Percentiles rank a stretch among this genome's conserved stretches.
phyloP scores from a whole-genome alignment of 2,329 filamentous ascomycete genomes.

The Penicillium oxalicum region DNA sequence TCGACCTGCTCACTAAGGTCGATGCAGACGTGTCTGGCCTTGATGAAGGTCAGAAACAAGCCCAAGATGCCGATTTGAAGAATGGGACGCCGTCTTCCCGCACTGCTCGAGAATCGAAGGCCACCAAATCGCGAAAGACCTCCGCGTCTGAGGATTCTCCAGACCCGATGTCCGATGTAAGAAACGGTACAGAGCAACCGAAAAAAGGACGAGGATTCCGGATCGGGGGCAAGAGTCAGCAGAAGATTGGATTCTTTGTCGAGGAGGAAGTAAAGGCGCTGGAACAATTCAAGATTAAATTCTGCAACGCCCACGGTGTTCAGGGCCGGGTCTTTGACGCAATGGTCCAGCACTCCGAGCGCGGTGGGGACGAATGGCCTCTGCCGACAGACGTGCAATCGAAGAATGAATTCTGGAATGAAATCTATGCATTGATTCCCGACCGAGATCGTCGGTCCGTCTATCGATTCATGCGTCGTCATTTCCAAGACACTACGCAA shows the following conservation, averaged over 20 bases:
- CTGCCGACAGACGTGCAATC: slow-evolving; percentile 14
- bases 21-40: neutral
- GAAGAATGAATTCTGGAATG: slow-evolving; percentile 33
- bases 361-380: slow-evolving; percentile 22
- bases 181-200: neutral
- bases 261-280: slow-evolving; percentile 26
- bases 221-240: slow-evolving; percentile 10
- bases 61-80: neutral
- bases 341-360: slow-evolving; percentile 32
- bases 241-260: slow-evolving; percentile 27
- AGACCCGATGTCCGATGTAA: neutral
- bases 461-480: slow-evolving; percentile 39
- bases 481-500: slow-evolving; percentile 36
- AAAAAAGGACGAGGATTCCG: slow-evolving; percentile 8
- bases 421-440: slow-evolving; percentile 33
- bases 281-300: slow-evolving; percentile 30
- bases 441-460: slow-evolving; percentile 34
- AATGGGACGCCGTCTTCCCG: neutral
- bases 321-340: slow-evolving; percentile 22
- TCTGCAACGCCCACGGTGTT: slow-evolving; percentile 28
- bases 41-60: neutral
- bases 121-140: neutral
- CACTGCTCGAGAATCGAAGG: neutral
- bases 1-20: neutral
- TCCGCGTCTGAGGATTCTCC: neutral